Conservation (phyloP, 257 asterid species). For the Solanum bulbocastanum region DNA sequence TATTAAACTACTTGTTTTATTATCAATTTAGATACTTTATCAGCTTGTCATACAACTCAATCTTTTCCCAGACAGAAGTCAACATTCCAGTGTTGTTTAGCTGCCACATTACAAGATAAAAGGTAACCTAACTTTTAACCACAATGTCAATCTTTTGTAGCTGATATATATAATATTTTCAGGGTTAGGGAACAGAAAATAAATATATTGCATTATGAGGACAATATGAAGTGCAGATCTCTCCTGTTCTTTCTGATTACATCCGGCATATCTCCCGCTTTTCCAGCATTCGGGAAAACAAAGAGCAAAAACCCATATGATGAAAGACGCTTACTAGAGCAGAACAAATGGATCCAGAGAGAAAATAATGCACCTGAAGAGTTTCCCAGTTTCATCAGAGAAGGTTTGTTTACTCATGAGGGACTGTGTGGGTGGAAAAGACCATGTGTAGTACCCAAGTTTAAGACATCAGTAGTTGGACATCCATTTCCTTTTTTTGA, state of each 20-base stretch:
- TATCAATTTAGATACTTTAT: conserved; percentile 27
- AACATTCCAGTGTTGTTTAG: conserved; percentile 15
- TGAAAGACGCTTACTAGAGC: conserved; percentile 82
- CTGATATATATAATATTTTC: conserved; percentile 19
- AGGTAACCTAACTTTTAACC: conserved; percentile 29
- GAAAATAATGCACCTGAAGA: too few species aligned
- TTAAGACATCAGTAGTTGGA: background rate
- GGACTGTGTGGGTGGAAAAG: too few species aligned
- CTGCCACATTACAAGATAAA: conserved; percentile 13
- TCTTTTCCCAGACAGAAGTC: conserved; percentile 16
- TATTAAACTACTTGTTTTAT: background rate
- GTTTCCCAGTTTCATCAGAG: too few species aligned
- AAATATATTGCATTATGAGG: conserved; percentile 24
- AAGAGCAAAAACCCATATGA: conserved; percentile 74
- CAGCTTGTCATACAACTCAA: conserved; percentile 11
- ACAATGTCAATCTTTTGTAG: background rate
- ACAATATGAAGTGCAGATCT: conserved; percentile 37
- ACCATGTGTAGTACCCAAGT: background rate
- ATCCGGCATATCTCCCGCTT: conserved; percentile 34
- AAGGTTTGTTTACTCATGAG: too few species aligned
- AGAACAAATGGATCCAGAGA: too few species aligned
- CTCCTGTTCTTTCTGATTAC: conserved; percentile 47
- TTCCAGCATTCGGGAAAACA: conserved; percentile 69
- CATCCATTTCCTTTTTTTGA: background rate
- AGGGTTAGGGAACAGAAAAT: conserved; percentile 58